Base-by-base conservation (phyloP, 495 filamentous ascomycete species). In the Neurospora terricola region DNA sequence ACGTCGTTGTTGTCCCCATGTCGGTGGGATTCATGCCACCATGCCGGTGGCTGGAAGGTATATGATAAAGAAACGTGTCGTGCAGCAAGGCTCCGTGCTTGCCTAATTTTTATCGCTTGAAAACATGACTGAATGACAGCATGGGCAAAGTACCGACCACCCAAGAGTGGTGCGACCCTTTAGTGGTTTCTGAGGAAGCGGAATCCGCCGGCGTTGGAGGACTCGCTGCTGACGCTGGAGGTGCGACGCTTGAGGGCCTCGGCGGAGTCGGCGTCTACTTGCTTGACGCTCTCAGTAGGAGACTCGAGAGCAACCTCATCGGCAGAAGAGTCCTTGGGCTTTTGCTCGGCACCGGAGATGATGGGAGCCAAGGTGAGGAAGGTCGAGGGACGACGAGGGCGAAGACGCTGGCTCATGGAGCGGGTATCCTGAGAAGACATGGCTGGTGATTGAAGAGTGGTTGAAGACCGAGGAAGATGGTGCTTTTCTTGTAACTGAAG, bases 331-430 rank as follows among this genome's bases (percentile, higher is more conserved):
- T 70, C 42, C 68, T 72, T 66, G 38, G 71, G 11, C 27, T 68
- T 37, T 21, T 75, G 71, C 72, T 74, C 71, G 34, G 70, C 2
- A 38, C 80, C 76, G 8, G 84, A 85, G 34, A 81, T 84, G 48
- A 73, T 78, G 27, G 85, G 85, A 18, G 81, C 83, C 30, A 87
- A 79, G 10, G 83, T 81, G 18, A 87, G 78, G 78, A 87, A 87
- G 71, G 74, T 79, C 4, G 75, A 76, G 18, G 80, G 82, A 11
- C 81, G 81, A 69, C 78, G 81, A 66, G 54, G 54, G 54, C 54
- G 54, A 36, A 66, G 54, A 18, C 54, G 54, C 54, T 66, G 54
- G 54, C 54, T 66, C 27, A 34, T 66, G 54, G 54, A 36, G 54
- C 54, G 54, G 27, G 54, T 66, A 34, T 66, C 54, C 54, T 66